These are phyloP conservation scores for Rhytidiadelphus loreus DNA, from an alignment of 225 moss, liverwort and hornwort species.

Conservation along the genomic window DNA sequence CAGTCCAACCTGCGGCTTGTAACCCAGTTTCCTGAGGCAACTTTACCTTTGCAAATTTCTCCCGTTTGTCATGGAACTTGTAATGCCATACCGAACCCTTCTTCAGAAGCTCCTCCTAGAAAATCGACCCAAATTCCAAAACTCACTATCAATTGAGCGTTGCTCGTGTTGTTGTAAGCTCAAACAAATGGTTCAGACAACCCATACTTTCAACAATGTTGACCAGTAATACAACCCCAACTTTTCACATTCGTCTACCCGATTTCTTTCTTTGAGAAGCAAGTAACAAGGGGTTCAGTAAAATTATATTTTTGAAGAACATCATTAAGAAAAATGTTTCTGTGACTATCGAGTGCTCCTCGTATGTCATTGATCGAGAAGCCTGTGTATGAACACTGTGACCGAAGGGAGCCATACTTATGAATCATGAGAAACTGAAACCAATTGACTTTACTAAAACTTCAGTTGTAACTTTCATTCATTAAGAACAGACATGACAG, in stretches of 20 bases:
- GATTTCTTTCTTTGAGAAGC: not conserved
- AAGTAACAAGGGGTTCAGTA: not conserved
- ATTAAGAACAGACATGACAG: not conserved
- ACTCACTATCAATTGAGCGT: not conserved
- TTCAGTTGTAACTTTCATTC: not conserved
- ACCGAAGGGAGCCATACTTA: not conserved
- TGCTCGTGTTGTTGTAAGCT: not conserved
- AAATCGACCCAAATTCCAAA: not conserved
- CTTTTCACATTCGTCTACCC: not conserved
- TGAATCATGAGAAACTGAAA: not conserved
- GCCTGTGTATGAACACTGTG: not conserved
- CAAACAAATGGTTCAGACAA: not conserved
- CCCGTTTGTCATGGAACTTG: not conserved
- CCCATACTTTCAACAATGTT: not conserved
- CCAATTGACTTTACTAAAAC: not conserved
- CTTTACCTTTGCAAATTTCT: conserved; percentile 17
- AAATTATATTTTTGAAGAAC: not conserved
- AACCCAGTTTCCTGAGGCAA: not conserved
- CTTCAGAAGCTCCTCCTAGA: conserved; percentile 37
- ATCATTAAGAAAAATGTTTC: not conserved
- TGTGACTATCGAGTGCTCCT: not conserved
- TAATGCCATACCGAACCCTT: conserved; percentile 35
- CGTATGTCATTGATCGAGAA: not conserved
- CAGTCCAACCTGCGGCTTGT: not conserved
- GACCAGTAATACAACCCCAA: not conserved